Base-by-base conservation (phyloP, 1,284 basidiomycete genomes). In the Calocybe gambosa region DNA sequence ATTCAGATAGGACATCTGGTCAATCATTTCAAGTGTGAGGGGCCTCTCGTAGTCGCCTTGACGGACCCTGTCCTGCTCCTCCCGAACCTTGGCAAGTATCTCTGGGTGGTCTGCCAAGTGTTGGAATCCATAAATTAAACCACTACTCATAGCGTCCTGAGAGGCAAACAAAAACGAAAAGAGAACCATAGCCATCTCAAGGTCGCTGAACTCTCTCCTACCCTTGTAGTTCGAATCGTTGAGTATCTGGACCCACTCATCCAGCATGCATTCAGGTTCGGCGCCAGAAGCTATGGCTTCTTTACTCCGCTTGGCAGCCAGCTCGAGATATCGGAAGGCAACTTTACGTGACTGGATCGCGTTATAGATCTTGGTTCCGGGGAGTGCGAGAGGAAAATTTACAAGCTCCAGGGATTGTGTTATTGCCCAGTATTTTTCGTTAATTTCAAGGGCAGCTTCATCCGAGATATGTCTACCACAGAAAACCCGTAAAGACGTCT, bases 141-240 rank as follows among this genome's bases (percentile, higher is more conserved):
- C 91, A 51, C 85, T 89, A 62, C 89, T 91, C 95, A 99, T 98
- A 51, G 95, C 95, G 64, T 99, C 95, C 71, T 99, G 95, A 20
- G 88, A 92, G 7, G 96, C 95, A 60, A 99, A 99, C 49, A 99
- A 74, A 85, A 99, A 99, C 16, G 89, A 93, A 60, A 99, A 83
- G 34, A 96, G 69, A 55, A 96, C 93, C 85, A 97, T 91, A 25
- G 85, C 93, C 78, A 99, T 99, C 69, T 99, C 95, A 57, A 82
- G 78, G 66, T 98, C 88, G 50, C 82, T 89, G 69, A 95, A 98
- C 57, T 98, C 92, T 54, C 79, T 78, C 49, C 82, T 80, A 54
- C 88, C 87, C 62, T 89, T 91, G 64, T 83, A 85, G 19, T 65
- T 64, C 5, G 85, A 81, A 36, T 83, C 75, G 18, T 76, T 74